Conservation (phyloP, 768 basidiomycete genomes). For the Mycena sanguinolenta region DNA sequence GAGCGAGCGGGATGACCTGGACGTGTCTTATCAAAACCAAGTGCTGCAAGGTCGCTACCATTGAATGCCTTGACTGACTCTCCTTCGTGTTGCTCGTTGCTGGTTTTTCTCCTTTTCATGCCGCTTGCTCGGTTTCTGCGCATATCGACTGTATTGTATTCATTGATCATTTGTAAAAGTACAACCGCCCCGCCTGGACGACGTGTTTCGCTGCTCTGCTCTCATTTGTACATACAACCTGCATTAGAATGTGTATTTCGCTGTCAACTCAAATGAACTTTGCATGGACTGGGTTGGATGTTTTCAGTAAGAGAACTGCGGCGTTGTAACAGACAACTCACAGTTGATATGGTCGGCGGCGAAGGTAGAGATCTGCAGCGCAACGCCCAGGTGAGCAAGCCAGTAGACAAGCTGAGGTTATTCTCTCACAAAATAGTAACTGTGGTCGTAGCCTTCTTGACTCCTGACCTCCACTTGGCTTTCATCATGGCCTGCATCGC, state of each 20-base stretch:
- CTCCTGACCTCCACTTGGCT: constrained; percentile 82
- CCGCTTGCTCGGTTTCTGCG: constrained; percentile 10
- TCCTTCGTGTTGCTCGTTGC: constrained; percentile 15
- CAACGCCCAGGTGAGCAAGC: constrained; percentile 2
- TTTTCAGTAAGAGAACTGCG: constrained; percentile 24
- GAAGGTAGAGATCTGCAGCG: constrained; percentile 89
- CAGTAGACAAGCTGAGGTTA: background rate
- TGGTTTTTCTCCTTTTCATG: constrained; percentile 16
- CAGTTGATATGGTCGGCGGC: constrained; percentile 91
- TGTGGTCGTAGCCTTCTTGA: constrained; percentile 90
- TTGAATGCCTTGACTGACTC: constrained; percentile 50
- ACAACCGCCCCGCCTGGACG: constrained; percentile 22
- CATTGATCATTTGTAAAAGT: constrained; percentile 17
- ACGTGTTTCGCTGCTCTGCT: constrained; percentile 30
- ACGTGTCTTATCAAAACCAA: constrained; percentile 68
- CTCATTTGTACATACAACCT: constrained; percentile 31
- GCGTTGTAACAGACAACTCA: constrained; percentile 54
- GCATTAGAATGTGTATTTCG: constrained; percentile 9
- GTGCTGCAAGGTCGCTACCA: constrained; percentile 13
- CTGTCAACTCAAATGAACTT: constrained; percentile 76
- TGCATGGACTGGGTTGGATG: constrained; percentile 76
- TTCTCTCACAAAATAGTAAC: constrained; percentile 82
- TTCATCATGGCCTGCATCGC: constrained; percentile 79
- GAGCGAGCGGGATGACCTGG: constrained; percentile 71
- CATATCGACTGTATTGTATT: background rate